Evolutionary conservation across 2,329 filamentous ascomycete genomes (phyloP), one percentile per base, ranked within the genome.

Genomic region (Zymoseptoria crescenta): DNA sequence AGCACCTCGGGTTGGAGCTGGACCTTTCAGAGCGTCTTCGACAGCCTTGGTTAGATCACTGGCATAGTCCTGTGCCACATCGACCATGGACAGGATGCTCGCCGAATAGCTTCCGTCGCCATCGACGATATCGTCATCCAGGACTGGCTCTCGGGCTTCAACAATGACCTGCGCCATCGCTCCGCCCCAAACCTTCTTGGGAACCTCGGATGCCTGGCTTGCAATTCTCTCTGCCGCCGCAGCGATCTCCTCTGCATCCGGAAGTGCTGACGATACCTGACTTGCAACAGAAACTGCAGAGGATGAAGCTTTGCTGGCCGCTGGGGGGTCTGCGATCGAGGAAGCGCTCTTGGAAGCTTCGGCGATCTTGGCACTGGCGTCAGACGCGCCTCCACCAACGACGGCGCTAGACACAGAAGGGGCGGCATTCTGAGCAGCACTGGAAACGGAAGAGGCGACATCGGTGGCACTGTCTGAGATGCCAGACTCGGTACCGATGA

Each of bases 11-110:
- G 69, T 78, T 1, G 77, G 72, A 55, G 70, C 77, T 1, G 76
- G 73, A 13, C 77, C 72, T 49, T 77, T 74, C 28, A 81, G 68
- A 27, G 81, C 83, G 70, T 84, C 81, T 59, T 80, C 81, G 29
- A 84, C 80, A 29, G 80, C 81, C 65, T 75, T 76, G 13, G 80
- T 84, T 51, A 84, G 73, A 41, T 82, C 77, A 53, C 76, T 74
- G 56, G 81, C 81, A 57, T 76, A 74, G 52, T 82, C 80, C 24
- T 79, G 79, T 13, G 80, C 81, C 61, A 78, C 76, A 59, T 75
- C 78, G 24, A 80, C 76, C 60, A 83, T 73, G 53, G 73, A 77
- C 58, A 82, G 78, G 6, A 83, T 66, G 59, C 79, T 80, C 57
- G 79, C 75, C 9, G 79, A 80, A 64, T 80, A 80, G 13, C 74